Evolutionary conservation across 192 early-diverging fungal genomes (phyloP), one percentile per base, ranked within the genome.

Genomic region (Backusella tarrabulga): DNA sequence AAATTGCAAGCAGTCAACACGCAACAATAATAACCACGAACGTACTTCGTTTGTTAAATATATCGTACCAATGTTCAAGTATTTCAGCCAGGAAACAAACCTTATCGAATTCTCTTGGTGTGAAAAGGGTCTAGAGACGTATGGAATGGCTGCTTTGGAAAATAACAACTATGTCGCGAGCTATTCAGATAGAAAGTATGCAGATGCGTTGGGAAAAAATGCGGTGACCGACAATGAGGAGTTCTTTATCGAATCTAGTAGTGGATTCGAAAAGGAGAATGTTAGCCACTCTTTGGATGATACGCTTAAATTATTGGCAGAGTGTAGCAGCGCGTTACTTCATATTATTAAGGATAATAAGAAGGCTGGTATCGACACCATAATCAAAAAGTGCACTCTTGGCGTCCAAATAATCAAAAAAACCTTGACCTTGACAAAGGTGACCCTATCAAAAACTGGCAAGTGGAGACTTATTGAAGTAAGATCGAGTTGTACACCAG

Each of bases 21-120:
- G 2, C 23, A 41, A 21, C 21, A 70, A 36, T n/a, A 70, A 70
- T 21, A 70, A 70, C 40, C 68, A 70, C 21, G 68, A 70, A 42
- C 41, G 68, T 41, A 70, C 68, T 26, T 36, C 68, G 3, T 70
- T 70, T 21, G 68, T 70, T 23, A 70, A 70, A 70, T 42, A 70
- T 36, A 70, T 70, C 7, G 36, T 70, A 41, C 36, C 68, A 70
- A 70, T 70, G 68, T 41, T 26, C 40, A 70, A 70, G 21, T 70
- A 70, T 36, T 70, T 70, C 40, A 70, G 68, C 9, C 68, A 70
- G 41, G 68, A 70, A 70, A 70, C 68, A 70, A 19, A 70, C 21
- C 36, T 70, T 29, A n/a, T 70, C 41, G 68, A 70, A 36, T 70
- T 70, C 68, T 42, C 21, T 6, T 70, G 36, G 68, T 70, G 68